Evolutionary conservation across 2,329 filamentous ascomycete genomes (phyloP), one percentile per base, ranked within the genome.

Genomic region (Sclerotinia glacialis): DNA sequence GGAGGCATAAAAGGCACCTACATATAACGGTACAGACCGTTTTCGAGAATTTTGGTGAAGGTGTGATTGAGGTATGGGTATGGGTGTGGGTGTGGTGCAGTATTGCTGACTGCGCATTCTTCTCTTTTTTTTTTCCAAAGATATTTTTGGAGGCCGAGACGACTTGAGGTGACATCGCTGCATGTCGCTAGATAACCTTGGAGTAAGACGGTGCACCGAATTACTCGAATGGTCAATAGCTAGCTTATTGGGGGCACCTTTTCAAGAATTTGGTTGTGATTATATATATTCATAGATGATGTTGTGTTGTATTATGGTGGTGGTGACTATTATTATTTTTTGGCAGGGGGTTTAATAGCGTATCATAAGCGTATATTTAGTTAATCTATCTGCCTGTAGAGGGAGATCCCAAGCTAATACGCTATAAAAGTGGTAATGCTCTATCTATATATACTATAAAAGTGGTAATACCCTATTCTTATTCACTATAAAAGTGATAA

Each of bases 61-160:
- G 28, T 60, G 37, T 42, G 54, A 23, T 37, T 55, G 53, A n/a
- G 2, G 11, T 8, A 3, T 8, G 37, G n/a, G n/a, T n/a, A n/a
- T n/a, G n/a, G 28, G 28, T 52, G 14, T 53, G 28, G 21, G 18
- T 54, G 37, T 11, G 16, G 18, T 56, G 34, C 37, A 44, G 23
- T 58, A 50, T 50, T 50, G 44, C 14, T 50, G 5, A 9, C 54
- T 49, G 52, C 31, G 53, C 52, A 58, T 28, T 44, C 54, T 58
- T 58, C 54, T 58, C 40, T 58, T 31, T 23, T 65, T 34, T 58
- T 31, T 23, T 65, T 34, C 23, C 34, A 14, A 28, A 53, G 28
- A 26, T 65, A 65, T 60, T 65, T 60, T 65, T 37, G 54, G 54
- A 50, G 12, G 44, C 42, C 26, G 42, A 52, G 63, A 58, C 50